A percentile compares a stretch with the other conserved stretches of the same genome.
phyloP scores from a whole-genome alignment of 177 flowering plant genomes.

The Vitis hybrid region DNA sequence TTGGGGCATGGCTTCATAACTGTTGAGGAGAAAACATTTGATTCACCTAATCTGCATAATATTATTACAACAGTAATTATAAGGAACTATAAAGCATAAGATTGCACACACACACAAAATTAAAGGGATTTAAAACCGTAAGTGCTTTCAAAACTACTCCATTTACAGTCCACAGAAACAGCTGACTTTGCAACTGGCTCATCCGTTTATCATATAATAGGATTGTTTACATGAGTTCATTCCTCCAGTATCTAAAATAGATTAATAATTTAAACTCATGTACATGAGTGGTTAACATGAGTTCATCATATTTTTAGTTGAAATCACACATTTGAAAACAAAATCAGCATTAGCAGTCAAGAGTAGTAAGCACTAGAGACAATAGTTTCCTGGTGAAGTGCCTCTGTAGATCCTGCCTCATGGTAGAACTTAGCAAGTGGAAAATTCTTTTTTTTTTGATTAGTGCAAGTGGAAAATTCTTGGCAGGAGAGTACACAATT shows the following conservation, averaged over 20 bases:
- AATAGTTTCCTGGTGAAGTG: no score
- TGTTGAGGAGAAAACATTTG: conserved; percentile 20
- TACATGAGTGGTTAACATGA: no score
- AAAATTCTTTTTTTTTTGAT: no score
- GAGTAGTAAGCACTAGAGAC: no score
- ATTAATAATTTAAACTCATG: no score
- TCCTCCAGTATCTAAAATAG: not conserved
- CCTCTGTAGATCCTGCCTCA: no score
- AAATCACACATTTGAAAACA: no score
- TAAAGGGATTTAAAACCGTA: not conserved
- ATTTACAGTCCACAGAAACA: not conserved
- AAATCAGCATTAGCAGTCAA: no score
- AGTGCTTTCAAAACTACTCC: not conserved
- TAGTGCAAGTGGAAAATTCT: no score
- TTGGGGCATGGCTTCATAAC: conserved; percentile 58
- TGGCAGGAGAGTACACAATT: no score
- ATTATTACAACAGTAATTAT: not conserved
- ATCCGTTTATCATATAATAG: not conserved
- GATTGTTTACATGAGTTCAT: not conserved
- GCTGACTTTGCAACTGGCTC: not conserved
- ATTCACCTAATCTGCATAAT: conserved; percentile 40
- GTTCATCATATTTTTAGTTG: no score
- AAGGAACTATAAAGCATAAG: not conserved
- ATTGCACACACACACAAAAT: not conserved
- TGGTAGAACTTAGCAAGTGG: no score